These are phyloP conservation scores for Auricularia sp. DNA, from an alignment of 768 basidiomycete genomes.

Conservation along the genomic window DNA sequence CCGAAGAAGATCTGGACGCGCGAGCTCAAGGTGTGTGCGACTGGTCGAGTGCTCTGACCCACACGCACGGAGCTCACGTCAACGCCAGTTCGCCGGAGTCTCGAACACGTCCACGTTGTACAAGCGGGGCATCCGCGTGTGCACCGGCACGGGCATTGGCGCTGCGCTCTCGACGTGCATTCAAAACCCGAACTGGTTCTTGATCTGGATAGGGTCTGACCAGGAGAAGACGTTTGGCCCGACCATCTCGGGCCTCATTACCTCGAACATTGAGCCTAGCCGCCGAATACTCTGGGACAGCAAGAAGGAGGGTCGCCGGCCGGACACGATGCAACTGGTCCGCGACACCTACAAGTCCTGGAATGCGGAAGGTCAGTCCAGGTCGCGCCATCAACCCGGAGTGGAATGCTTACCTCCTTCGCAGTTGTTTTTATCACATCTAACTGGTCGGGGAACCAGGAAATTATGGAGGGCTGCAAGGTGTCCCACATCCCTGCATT, in stretches of 20 bases:
- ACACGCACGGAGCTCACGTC: not conserved
- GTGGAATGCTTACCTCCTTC: not conserved
- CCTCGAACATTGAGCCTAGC: conserved; percentile 28
- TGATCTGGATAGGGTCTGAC: conserved; percentile 36
- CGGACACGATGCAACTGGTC: conserved; percentile 28
- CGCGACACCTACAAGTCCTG: conserved; percentile 27
- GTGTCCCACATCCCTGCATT: conserved; percentile 4
- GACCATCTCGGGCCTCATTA: conserved; percentile 31
- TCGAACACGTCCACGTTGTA: conserved; percentile 34
- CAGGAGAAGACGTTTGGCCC: conserved; percentile 36
- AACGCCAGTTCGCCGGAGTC: conserved; percentile 29
- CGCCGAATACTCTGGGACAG: conserved; percentile 33
- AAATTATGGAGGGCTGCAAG: conserved; percentile 28
- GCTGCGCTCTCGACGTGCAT: conserved; percentile 34
- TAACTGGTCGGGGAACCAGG: conserved; percentile 29
- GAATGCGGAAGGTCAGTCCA: conserved; percentile 23
- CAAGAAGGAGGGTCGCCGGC: conserved; percentile 28
- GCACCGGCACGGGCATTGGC: conserved; percentile 37
- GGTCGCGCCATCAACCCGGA: too few relatives aligned
- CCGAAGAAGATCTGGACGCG: conserved; percentile 33
- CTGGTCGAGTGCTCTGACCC: not conserved
- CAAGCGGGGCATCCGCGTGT: conserved; percentile 34
- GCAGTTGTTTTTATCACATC: conserved; percentile 35
- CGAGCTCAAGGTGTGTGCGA: conserved; percentile 28
- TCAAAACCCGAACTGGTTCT: conserved; percentile 24